phyloP scores from a whole-genome alignment of 768 basidiomycete genomes.

The Russula sp. region DNA sequence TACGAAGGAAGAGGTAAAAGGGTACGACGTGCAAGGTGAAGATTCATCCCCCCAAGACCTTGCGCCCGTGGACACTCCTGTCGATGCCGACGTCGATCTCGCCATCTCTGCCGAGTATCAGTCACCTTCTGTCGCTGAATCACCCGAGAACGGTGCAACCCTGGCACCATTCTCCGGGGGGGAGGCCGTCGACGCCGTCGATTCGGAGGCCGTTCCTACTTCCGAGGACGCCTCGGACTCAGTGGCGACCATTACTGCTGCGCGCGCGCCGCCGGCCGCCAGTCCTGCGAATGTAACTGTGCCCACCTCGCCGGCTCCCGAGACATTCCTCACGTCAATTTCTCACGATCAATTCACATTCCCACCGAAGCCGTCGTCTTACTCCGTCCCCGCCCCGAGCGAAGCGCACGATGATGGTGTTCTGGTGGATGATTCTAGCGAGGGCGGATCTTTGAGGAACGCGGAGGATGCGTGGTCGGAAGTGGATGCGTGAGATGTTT shows the following conservation, averaged over 20 bases:
- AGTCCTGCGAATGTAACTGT: not conserved
- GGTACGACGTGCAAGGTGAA: not conserved
- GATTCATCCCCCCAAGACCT: not conserved
- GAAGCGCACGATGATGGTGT: not conserved
- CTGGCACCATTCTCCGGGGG: not conserved
- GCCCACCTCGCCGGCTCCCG: not conserved
- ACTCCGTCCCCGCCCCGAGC: not conserved
- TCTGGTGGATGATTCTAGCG: slow-evolving; percentile 4
- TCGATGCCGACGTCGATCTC: not conserved
- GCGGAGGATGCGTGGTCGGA: slow-evolving; percentile 15
- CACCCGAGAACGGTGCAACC: not conserved
- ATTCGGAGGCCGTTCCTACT: not conserved
- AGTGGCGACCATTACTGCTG: not conserved
- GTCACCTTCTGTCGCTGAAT: not conserved
- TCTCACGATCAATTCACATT: slow-evolving; percentile 13
- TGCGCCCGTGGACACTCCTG: not conserved
- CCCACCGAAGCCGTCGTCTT: slow-evolving; percentile 5
- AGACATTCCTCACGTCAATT: slow-evolving; percentile 8
- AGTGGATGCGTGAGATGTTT: not conserved
- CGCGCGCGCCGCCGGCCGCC: not conserved
- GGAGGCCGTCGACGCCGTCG: not conserved
- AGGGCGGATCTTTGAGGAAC: slow-evolving; percentile 1
- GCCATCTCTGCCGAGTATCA: slow-evolving; percentile 1
- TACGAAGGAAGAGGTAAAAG: not conserved
- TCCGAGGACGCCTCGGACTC: slow-evolving; percentile 1